Evolutionary conservation across 2,329 filamentous ascomycete genomes (phyloP).

Genomic region (Bretziella fagacearum): DNA sequence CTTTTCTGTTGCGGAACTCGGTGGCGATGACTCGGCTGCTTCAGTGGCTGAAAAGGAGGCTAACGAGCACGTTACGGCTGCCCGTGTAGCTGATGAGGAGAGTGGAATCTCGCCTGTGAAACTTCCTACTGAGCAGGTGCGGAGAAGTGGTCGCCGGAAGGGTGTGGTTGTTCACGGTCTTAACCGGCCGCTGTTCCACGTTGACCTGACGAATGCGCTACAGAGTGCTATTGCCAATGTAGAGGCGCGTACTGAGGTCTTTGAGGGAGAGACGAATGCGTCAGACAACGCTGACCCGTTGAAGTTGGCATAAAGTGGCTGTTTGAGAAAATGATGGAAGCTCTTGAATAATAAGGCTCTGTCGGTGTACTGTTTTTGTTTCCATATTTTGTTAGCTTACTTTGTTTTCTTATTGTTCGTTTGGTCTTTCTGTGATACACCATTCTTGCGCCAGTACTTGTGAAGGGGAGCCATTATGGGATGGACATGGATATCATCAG

Average conservation of each 20-base stretch:
- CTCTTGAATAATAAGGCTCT: not conserved
- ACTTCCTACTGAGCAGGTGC: not conserved
- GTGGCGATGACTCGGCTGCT: conserved; percentile 53
- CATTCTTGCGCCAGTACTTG: too few species aligned
- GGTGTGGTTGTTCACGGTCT: conserved; percentile 63
- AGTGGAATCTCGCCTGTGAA: not conserved
- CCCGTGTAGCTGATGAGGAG: conserved; percentile 9
- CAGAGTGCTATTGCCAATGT: conserved; percentile 75
- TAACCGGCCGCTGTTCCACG: conserved; percentile 82
- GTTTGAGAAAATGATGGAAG: not conserved
- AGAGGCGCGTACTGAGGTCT: conserved; percentile 32
- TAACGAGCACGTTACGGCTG: conserved; percentile 29
- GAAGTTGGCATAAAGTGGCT: conserved; percentile 6
- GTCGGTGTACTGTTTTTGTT: not conserved
- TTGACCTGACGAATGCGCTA: conserved; percentile 76
- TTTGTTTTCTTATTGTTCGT: too few species aligned
- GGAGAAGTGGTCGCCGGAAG: conserved; percentile 25
- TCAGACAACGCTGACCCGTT: conserved; percentile 1
- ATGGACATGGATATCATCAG: too few species aligned
- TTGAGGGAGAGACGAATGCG: not conserved
- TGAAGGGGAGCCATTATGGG: too few species aligned
- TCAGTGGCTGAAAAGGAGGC: conserved; percentile 46
- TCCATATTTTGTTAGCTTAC: conserved; percentile 4
- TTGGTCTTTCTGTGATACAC: too few species aligned
- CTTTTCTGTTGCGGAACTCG: conserved; percentile 79